A percentile compares a stretch with the other conserved stretches of the same genome.
phyloP scores from a whole-genome alignment of 352 stramenopile species.

The Pseudoperonospora humuli region DNA sequence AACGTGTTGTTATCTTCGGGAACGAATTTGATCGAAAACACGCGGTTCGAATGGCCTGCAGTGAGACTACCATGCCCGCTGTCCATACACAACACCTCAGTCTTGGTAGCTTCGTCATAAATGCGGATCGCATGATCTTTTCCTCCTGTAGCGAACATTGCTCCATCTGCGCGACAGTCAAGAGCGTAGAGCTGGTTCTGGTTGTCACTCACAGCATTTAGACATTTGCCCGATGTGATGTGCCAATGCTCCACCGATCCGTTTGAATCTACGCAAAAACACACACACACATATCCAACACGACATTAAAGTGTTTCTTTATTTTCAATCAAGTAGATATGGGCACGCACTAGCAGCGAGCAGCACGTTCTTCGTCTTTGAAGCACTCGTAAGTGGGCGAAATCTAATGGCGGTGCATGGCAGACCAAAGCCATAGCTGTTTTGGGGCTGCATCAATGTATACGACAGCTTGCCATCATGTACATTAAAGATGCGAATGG shows the following conservation, averaged over 20 bases:
- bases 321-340: neutral
- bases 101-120: too few species aligned
- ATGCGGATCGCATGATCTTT: too few species aligned
- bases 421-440: conserved; percentile 67
- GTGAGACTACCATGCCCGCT: too few species aligned
- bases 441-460: conserved; percentile 70
- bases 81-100: too few species aligned
- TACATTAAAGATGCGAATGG: conserved; percentile 82
- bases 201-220: conserved; percentile 85
- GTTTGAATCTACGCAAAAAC: conserved; percentile 59
- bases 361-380: conserved; percentile 87
- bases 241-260: conserved; percentile 90
- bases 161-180: conserved; percentile 82
- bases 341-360: conserved; percentile 54
- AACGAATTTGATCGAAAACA: too few species aligned
- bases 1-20: too few species aligned
- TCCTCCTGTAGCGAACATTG: too few species aligned
- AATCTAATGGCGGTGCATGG: conserved; percentile 81
- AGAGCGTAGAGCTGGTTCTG: conserved; percentile 87
- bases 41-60: too few species aligned
- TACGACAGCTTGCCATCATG: conserved; percentile 75
- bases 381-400: conserved; percentile 61
- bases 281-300: neutral
- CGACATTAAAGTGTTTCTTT: neutral
- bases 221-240: conserved; percentile 88